Evolutionary conservation across 495 filamentous ascomycete genomes (phyloP), one percentile per base, ranked within the genome.

Genomic region (Lophium mytilinum): DNA sequence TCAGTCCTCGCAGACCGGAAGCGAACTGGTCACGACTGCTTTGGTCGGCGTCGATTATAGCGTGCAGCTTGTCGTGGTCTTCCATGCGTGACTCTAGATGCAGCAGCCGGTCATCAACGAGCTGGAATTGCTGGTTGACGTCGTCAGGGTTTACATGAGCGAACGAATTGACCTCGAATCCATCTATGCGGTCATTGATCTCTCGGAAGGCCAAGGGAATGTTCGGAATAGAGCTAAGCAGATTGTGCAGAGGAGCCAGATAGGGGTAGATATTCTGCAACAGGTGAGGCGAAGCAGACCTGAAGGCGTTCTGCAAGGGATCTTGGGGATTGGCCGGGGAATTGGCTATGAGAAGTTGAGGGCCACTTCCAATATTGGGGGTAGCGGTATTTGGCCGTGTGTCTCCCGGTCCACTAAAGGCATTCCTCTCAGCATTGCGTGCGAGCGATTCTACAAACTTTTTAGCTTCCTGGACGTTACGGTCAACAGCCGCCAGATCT

Each of bases 31-130:
- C 21, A 19, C 50, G 17, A 42, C 54, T 55, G 55, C 52, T 60
- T 14, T 61, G 45, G 19, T 68, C 68, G 17, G 75, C 75, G 58
- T 80, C 75, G 14, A 77, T 70, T 0, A 65, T 62, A 52, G 63
- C 58, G 52, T 69, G 70, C 5, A 66, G 45, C 61, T 79, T 79
- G 42, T 86, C 82, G 24, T 83, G 70, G 58, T 86, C 82, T 17
- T 78, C 76, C 12, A 83, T 68, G 39, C 80, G 75, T n/a, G 73
- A 72, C 66, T 86, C 83, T 12, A 86, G 71, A 6, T 88, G 83
- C 12, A 76, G 73, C 6, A 86, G 67, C 47, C 82, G 75, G 7
- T 73, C 71, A 48, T 86, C 84, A 19, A 76, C 52, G n/a, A 74
- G 60, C 0, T 85, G 83, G 66, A 82, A 73, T 36, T 73, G 76